These are phyloP conservation scores for Przewalskia tangutica DNA, from an alignment of 257 asterid genomes.

Conservation along the genomic window DNA sequence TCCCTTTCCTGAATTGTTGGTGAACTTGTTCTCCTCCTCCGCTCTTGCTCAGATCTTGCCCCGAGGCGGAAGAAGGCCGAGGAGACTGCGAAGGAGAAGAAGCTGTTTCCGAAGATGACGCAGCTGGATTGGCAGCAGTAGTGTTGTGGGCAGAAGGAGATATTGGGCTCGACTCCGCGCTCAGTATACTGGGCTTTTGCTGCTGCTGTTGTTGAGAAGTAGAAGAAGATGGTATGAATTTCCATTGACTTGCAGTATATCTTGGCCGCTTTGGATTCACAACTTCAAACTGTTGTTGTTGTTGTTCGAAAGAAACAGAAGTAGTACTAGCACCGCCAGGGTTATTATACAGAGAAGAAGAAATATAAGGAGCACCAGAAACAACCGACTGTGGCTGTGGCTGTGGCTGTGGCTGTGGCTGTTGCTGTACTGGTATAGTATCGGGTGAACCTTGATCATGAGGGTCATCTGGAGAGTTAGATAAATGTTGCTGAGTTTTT, in stretches of 20 bases:
- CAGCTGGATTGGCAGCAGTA: constrained; percentile 1
- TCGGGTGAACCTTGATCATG: constrained; percentile 16
- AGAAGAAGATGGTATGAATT: constrained; percentile 20
- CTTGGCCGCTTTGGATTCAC: constrained; percentile 30
- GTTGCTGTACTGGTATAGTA: constrained; percentile 7
- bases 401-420: neutral
- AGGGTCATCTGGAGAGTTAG: constrained; percentile 20
- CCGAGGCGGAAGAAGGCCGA: constrained; percentile 20
- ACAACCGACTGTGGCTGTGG: constrained; percentile 3
- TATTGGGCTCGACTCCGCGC: constrained; percentile 22
- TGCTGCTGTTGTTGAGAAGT: constrained; percentile 12
- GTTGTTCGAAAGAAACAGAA: constrained; percentile 15
- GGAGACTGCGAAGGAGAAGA: constrained; percentile 35
- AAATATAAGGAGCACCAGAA: constrained; percentile 11
- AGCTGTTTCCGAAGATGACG: constrained; percentile 33
- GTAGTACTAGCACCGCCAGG: neutral
- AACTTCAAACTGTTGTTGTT: constrained; percentile 15
- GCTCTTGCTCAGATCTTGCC: constrained; percentile 17
- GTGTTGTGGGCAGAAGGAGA: constrained; percentile 17
- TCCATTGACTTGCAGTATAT: constrained; percentile 33
- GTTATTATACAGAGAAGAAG: constrained; percentile 14
- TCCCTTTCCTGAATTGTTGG: constrained; percentile 37
- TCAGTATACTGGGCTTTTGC: constrained; percentile 1
- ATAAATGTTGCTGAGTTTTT: constrained; percentile 17
- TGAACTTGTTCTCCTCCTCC: constrained; percentile 15